Evolutionary conservation across 768 basidiomycete species (phyloP).

Genomic region (Boletus coccyginus): DNA sequence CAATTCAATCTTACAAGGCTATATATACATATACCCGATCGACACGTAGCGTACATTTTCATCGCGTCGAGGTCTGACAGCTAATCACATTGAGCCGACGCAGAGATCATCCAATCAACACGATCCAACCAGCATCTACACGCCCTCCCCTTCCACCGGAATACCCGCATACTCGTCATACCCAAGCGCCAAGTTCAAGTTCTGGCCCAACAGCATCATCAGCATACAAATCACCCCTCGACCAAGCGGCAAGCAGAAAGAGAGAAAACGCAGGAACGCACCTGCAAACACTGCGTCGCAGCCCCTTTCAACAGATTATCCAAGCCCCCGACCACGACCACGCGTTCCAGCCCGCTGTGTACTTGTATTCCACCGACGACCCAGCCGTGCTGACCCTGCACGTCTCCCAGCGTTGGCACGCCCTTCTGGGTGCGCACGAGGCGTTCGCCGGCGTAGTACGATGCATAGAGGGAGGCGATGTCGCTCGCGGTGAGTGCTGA

Average conservation of each 20-base stretch:
- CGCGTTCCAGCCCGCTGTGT: constrained; percentile 82
- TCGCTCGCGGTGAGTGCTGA: constrained; percentile 64
- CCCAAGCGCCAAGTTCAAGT: constrained; percentile 86
- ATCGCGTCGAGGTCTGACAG: background rate
- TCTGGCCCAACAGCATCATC: constrained; percentile 42
- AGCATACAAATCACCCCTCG: background rate
- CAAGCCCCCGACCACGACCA: constrained; percentile 92
- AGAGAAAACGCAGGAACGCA: constrained; percentile 34
- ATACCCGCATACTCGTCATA: constrained; percentile 85
- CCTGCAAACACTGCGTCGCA: constrained; percentile 97
- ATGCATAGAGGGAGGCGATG: constrained; percentile 68
- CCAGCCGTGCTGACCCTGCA: constrained; percentile 86
- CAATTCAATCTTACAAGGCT: background rate
- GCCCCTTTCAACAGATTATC: constrained; percentile 98
- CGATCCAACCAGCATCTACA: background rate
- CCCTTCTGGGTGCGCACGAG: constrained; percentile 66
- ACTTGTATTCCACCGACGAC: constrained; percentile 92
- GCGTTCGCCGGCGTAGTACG: constrained; percentile 72
- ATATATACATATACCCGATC: background rate
- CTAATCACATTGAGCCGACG: background rate
- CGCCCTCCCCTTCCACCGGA: constrained; percentile 32
- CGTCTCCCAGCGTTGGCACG: constrained; percentile 71
- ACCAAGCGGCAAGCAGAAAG: background rate
- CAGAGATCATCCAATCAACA: background rate
- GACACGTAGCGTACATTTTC: background rate